phyloP scores from a whole-genome alignment of 495 filamentous ascomycete genomes.

The Penicillium samsonianum region DNA sequence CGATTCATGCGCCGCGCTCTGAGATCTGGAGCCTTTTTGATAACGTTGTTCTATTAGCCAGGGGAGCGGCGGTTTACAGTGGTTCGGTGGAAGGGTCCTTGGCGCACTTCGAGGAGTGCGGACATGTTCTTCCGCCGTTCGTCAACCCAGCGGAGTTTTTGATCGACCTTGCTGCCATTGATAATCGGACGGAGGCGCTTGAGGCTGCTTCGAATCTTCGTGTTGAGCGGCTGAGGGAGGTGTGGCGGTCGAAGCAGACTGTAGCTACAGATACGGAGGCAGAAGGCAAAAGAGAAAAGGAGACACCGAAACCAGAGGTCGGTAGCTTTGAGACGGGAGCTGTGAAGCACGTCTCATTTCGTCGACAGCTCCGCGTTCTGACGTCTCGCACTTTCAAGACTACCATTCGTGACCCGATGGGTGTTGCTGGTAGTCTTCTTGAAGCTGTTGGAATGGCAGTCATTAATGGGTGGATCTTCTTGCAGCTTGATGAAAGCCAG shows the following conservation, averaged over 20 bases:
- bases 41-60: constrained; percentile 61
- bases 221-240: constrained; percentile 53
- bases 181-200: constrained; percentile 61
- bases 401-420: constrained; percentile 71
- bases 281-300: constrained; percentile 4
- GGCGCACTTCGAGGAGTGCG: constrained; percentile 57
- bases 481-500: constrained; percentile 56
- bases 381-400: constrained; percentile 66
- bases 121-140: constrained; percentile 61
- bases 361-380: constrained; percentile 61
- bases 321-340: constrained; percentile 5
- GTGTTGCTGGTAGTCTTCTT: constrained; percentile 62
- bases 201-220: constrained; percentile 58
- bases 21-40: constrained; percentile 79
- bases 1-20: constrained; percentile 72
- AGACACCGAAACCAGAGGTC: neutral
- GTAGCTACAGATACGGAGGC: constrained; percentile 14
- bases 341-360: constrained; percentile 44
- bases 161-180: constrained; percentile 70
- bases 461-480: constrained; percentile 71
- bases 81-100: constrained; percentile 55
- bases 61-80: constrained; percentile 64
- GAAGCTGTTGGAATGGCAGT: constrained; percentile 67
- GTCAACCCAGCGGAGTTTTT: constrained; percentile 75
- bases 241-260: constrained; percentile 47